Conservation (phyloP, 352 stramenopile genomes). For the Phytophthora chlamydospora region DNA sequence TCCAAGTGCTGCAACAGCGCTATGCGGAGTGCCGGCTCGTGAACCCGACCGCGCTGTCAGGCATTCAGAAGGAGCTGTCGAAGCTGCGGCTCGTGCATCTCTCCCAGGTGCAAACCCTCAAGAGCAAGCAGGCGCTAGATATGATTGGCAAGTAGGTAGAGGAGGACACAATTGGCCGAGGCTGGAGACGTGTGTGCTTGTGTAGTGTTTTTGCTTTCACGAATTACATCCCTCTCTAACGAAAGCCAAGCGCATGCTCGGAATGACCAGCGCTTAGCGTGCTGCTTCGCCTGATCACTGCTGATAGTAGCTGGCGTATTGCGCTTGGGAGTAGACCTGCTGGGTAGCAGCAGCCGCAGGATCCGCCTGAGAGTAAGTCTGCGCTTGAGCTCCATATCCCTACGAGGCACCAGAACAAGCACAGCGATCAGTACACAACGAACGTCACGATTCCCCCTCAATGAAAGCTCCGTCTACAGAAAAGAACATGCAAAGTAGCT, state of each 20-base stretch:
- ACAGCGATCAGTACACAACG: constrained; percentile 21
- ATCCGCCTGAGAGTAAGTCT: constrained; percentile 54
- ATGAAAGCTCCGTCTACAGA: constrained; percentile 25
- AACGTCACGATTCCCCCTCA: constrained; percentile 12
- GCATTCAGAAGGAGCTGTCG: constrained; percentile 85
- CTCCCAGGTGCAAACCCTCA: constrained; percentile 86
- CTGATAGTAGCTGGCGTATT: constrained; percentile 79
- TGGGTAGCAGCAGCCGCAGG: constrained; percentile 30
- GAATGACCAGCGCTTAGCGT: not conserved
- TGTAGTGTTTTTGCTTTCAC: constrained; percentile 11
- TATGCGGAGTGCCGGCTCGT: constrained; percentile 79
- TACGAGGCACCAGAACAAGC: constrained; percentile 33
- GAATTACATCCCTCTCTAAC: constrained; percentile 4
- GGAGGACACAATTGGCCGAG: constrained; percentile 10
- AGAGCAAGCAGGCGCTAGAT: constrained; percentile 84
- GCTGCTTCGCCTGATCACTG: constrained; percentile 36
- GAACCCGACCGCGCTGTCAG: constrained; percentile 74
- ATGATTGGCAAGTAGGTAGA: constrained; percentile 63
- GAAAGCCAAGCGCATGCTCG: not conserved
- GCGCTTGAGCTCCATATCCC: constrained; percentile 58
- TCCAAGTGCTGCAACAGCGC: constrained; percentile 84
- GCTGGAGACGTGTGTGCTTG: constrained; percentile 2
- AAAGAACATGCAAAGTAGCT: constrained; percentile 39
- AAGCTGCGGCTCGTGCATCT: constrained; percentile 86
- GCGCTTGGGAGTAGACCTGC: constrained; percentile 54